Base-by-base conservation (phyloP, 169 alveolate species). In the Plasmodium vinckei region DNA sequence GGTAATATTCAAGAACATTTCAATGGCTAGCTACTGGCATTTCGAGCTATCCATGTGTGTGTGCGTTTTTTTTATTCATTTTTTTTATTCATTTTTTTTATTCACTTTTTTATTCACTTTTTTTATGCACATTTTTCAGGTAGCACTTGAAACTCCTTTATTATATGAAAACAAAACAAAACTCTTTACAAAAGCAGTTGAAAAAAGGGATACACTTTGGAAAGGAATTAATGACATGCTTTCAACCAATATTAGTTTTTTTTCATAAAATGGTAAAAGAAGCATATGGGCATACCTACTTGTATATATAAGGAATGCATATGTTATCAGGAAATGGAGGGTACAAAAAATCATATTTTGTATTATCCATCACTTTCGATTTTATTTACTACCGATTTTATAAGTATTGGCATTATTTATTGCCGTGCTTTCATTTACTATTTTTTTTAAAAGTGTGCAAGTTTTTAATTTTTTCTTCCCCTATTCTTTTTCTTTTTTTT, bases 171-270 rank as follows among this genome's bases (percentile, higher is more conserved):
- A 77, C 21, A 77, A 77, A 64, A 64, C 75, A 42, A 77, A 57
- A 69, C 88, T 77, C 5, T 77, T 77, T 19, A 51, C 72, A 5
- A 63, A 75, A 68, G 68, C 56, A 44, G 88, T 77, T 5, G 88
- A 77, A 56, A 77, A 77, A 42, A 42, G 88, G 23, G 88, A 63
- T 9, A 77, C 88, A 21, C 65, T 77, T 27, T 77, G 88, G 88
- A 63, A 77, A 64, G 65, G 51, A 47, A 77, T 77, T 63, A 77
- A 77, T 65, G 88, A 77, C 46, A 77, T 77, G 77, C 42, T 77
- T 44, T 23, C 88, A 9, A 77, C 88, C 15, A 77, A 77, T 56
- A 77, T 77, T 1, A 57, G 42, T 27, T 77, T 77, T 33, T 77
- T 77, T 23, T 72, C 70, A 15, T 54, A 72, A 72, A 46, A 23